Percentiles rank a stretch among this genome's conserved stretches.
phyloP scores from a whole-genome alignment of 257 asterid genomes.

The Perilla frutescens region DNA sequence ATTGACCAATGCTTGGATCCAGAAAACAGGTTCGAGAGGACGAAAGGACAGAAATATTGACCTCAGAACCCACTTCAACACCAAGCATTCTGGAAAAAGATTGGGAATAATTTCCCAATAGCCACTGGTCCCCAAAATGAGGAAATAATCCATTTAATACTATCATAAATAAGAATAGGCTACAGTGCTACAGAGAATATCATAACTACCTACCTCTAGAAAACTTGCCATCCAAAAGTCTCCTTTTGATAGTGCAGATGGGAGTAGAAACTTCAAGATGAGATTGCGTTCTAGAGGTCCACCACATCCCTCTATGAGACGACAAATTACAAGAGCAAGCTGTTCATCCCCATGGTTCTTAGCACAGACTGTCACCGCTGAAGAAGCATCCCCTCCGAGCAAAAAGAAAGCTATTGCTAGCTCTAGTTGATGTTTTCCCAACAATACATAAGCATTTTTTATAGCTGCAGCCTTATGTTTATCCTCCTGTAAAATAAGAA shows the following conservation, averaged over 20 bases:
- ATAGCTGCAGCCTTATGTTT: conserved; percentile 93
- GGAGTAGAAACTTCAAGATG: conserved; percentile 77
- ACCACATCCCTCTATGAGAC: conserved; percentile 82
- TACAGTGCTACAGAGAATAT: conserved; percentile 26
- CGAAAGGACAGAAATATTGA: conserved; percentile 54
- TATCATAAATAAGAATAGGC: conserved; percentile 26
- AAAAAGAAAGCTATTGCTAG: conserved; percentile 96
- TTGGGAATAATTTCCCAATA: conserved; percentile 71
- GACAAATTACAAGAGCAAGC: conserved; percentile 95
- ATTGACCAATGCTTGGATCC: conserved; percentile 90
- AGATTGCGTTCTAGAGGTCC: conserved; percentile 76
- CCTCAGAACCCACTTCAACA: conserved; percentile 48
- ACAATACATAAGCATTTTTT: conserved; percentile 90
- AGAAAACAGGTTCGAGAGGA: conserved; percentile 64
- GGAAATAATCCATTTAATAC: conserved; percentile 28
- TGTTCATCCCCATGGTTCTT: conserved; percentile 97
- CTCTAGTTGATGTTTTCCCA: conserved; percentile 98
- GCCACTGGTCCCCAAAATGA: conserved; percentile 72
- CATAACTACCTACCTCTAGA: conserved; percentile 68
- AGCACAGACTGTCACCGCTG: conserved; percentile 92
- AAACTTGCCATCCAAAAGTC: conserved; percentile 89
- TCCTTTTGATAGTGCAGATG: conserved; percentile 77
- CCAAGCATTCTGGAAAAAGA: conserved; percentile 77
- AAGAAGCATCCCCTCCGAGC: conserved; percentile 95
- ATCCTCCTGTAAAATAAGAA: conserved; percentile 66